Conservation (phyloP, 345 rosid species). For the Bruguiera gymnorhiza region DNA sequence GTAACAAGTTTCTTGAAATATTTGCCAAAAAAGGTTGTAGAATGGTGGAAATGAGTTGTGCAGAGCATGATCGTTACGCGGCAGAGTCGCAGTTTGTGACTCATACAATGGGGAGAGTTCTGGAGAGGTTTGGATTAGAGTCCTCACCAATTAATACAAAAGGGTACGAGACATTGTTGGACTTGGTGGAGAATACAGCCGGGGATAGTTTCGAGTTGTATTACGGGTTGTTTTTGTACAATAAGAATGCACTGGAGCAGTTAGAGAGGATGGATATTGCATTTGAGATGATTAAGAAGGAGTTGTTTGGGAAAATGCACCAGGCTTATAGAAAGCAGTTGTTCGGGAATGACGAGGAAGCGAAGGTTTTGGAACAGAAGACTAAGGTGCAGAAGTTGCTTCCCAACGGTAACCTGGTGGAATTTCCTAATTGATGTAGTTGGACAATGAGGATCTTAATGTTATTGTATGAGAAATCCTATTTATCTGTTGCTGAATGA, state of each 20-base stretch:
- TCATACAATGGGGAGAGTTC: slow-evolving; percentile 65
- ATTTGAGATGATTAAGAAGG: slow-evolving; percentile 58
- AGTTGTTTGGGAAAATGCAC: slow-evolving; percentile 41
- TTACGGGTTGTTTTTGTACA: slow-evolving; percentile 67
- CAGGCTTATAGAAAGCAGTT: slow-evolving; percentile 42
- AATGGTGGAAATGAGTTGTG: slow-evolving; percentile 80
- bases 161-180: slow-evolving; percentile 74
- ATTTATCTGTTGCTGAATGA: not conserved
- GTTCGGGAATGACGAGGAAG: slow-evolving; percentile 30
- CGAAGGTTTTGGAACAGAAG: not conserved
- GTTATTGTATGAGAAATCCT: not conserved
- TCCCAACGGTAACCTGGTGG: slow-evolving; percentile 16
- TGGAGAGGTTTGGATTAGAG: slow-evolving; percentile 53
- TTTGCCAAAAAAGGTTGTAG: slow-evolving; percentile 57
- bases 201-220: slow-evolving; percentile 79
- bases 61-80: slow-evolving; percentile 60
- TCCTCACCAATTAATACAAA: slow-evolving; percentile 72
- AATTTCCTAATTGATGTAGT: not conserved
- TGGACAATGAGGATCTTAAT: slow-evolving; percentile 5
- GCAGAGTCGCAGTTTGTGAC: slow-evolving; percentile 81
- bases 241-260: slow-evolving; percentile 67
- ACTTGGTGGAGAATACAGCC: slow-evolving; percentile 64
- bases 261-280: slow-evolving; percentile 71
- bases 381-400: slow-evolving; percentile 25
- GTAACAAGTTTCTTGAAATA: slow-evolving; percentile 37